Base-by-base conservation (phyloP, 2,329 filamentous ascomycete species). In the Colletotrichum viniferum region DNA sequence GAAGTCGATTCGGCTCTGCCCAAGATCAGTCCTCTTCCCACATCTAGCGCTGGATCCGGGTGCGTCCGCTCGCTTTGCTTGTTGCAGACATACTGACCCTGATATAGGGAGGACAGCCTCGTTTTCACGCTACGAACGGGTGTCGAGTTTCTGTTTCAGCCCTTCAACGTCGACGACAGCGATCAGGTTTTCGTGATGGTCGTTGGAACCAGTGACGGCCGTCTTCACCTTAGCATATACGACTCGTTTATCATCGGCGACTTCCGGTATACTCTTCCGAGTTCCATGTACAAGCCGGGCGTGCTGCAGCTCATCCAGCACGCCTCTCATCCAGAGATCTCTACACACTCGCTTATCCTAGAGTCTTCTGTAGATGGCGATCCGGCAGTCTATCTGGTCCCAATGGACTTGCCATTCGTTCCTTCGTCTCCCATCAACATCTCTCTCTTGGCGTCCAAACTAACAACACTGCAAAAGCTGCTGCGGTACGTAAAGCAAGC, bases 401-500 rank as follows among this genome's bases (percentile, higher is more conserved):
- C 94, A 1, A 91, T 98, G 82, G 95, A 97, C 79, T 87, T 98
- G n/a, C 92, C 93, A 1, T 97, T 98, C 80, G 91, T 98, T 63
- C 92, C 93, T 4, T 93, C 93, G 16, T 93, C 93, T 4, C 94
- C 94, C 4, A 91, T 96, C 71, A 95, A 97, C 80, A 87, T 98
- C 3, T 95, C 96, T 32, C 88, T 98, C 6, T 88, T 98, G 14
- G 94, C 96, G 1, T 95, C 94, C 18, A 98, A 97, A 80, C 94
- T 95, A 6, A 97, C 96, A 1, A 94, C 95, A 58, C 85, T 98
- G 18, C 95, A 98, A 79, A 98, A 97, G 77, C 84, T 98, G 14
- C 86, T 98, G 9, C 90, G 95, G 64, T 98, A 99, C 81, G 90
- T 98, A 60, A 92, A 92, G 71, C 95, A 98, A 81, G 92, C 94